Evolutionary conservation across 2,329 filamentous ascomycete genomes (phyloP).

Genomic region (Penicillium sp.): DNA sequence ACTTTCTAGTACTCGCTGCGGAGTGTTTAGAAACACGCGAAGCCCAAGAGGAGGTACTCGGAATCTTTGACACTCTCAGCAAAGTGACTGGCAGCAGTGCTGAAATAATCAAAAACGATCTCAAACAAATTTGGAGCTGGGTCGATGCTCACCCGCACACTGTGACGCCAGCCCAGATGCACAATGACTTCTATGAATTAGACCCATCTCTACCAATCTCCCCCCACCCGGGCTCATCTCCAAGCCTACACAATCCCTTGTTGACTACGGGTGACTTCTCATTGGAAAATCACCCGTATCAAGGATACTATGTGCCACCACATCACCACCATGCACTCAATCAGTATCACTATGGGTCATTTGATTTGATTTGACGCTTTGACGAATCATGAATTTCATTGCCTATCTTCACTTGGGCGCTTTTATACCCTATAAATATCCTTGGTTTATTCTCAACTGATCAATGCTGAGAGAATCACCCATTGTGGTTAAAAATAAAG

Average conservation of each 20-base stretch:
- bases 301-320: conserved; percentile 74
- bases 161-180: conserved; percentile 17
- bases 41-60: conserved; percentile 78
- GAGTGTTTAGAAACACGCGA: conserved; percentile 64
- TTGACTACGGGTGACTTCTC: conserved; percentile 71
- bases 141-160: conserved; percentile 36
- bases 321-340: conserved; percentile 40
- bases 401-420: neutral
- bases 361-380: conserved; percentile 4
- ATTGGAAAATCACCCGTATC: conserved; percentile 75
- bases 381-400: conserved; percentile 1
- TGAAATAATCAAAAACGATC: conserved; percentile 65
- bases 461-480: neutral
- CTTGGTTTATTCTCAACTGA: neutral
- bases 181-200: conserved; percentile 17
- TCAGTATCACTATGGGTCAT: conserved; percentile 22
- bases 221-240: conserved; percentile 31
- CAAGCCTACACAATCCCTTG: conserved; percentile 66
- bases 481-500: neutral
- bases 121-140: conserved; percentile 79
- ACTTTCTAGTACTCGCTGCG: conserved; percentile 74
- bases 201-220: conserved; percentile 25
- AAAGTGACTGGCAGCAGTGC: conserved; percentile 77
- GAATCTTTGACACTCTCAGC: conserved; percentile 72
- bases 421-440: neutral